Evolutionary conservation across 371 early-diverging fungal species (phyloP).

Genomic region (Haplosporangium sp.): DNA sequence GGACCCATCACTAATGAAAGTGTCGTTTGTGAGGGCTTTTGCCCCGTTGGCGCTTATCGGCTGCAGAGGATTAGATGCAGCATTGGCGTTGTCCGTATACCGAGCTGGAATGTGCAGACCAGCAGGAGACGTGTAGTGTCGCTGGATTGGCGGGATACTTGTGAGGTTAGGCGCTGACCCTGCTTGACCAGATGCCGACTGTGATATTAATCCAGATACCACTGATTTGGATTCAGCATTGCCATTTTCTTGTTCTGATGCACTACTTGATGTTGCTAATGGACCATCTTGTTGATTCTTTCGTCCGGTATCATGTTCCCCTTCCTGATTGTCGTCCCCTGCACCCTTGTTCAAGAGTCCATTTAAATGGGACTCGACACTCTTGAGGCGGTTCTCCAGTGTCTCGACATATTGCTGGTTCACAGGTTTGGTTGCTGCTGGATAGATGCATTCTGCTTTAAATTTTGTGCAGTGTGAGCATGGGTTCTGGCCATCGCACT

Average conservation of each 20-base stretch:
- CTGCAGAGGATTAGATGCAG: background rate
- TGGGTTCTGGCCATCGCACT: slow-evolving; percentile 72
- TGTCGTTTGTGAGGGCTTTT: background rate
- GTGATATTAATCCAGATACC: too few species aligned
- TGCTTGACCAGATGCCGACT: too few species aligned
- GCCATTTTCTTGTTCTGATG: too few species aligned
- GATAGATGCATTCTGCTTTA: slow-evolving; percentile 60
- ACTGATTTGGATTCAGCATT: too few species aligned
- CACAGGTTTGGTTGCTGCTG: slow-evolving; percentile 47
- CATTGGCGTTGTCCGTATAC: too few species aligned
- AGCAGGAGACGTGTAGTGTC: too few species aligned
- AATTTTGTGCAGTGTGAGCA: slow-evolving; percentile 69
- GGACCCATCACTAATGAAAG: background rate
- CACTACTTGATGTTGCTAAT: too few species aligned
- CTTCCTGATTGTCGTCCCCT: background rate
- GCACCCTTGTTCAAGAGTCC: slow-evolving; percentile 17
- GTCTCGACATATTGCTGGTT: slow-evolving; percentile 51
- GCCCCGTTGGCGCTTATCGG: background rate
- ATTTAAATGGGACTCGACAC: slow-evolving; percentile 31
- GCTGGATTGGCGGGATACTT: too few species aligned
- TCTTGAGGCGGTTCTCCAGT: slow-evolving; percentile 44
- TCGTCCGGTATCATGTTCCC: background rate
- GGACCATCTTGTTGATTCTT: background rate
- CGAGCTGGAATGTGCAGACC: too few species aligned
- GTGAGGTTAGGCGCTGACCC: too few species aligned